Evolutionary conservation across 2,329 filamentous ascomycete genomes (phyloP), one percentile per base, ranked within the genome.

Genomic region (Dendryphion nanum): DNA sequence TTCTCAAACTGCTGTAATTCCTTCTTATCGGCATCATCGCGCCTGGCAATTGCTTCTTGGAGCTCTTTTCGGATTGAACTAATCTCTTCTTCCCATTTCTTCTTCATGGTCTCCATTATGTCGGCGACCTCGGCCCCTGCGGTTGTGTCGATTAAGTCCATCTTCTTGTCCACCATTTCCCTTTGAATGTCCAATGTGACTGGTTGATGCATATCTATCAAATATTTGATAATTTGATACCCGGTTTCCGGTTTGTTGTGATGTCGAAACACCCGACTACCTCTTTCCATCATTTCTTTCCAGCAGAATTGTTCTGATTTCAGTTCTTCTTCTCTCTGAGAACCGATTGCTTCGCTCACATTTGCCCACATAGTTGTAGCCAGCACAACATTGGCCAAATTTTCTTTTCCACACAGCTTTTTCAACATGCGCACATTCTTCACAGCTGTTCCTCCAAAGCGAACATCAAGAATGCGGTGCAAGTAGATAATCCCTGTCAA

Each of bases 401-500:
- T 59, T 14, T 67, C 51, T 7, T 68, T 55, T 2, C 73, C 73
- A 16, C 65, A 69, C 4, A 76, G 64, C 20, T 68, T 65, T 35
- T 63, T 55, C 55, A 75, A 73, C 64, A 75, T 71, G 15, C 59
- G 45, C 1, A 75, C 47, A 38, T 74, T 74, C 35, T 62, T 61
- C 13, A 61, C 51, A 14, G 55, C 57, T 16, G 66, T 62, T 35
- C 69, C 63, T 4, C 56, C 53, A 43, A 74, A 53, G 7, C 71
- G 61, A 8, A 50, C 57, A 33, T 74, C 67, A 0, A 53, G 61
- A 35, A 76, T 75, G 0, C 62, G 57, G 33, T 74, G 72, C 3
- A 76, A 50, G 45, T 73, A 75, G 18, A 75, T 67, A 21, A 75
- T 69, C 0, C 72, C 73, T 4, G 55, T 56, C 2, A 74, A 59